Evolutionary conservation across 208 protist genomes (phyloP).

Genomic region (Sergeia podlipaevii): DNA sequence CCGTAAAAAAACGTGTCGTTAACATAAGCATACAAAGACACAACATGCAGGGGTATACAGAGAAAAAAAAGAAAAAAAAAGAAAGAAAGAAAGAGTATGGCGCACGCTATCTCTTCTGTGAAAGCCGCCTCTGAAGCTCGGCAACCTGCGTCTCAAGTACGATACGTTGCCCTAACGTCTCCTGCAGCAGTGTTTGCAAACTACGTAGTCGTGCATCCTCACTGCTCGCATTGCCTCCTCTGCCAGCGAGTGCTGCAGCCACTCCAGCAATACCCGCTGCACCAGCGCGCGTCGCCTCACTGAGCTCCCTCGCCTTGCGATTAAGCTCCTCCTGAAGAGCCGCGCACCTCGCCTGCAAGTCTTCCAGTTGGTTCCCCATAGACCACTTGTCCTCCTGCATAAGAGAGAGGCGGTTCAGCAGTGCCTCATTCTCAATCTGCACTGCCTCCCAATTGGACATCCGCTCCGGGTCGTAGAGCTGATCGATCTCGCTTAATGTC

Average conservation of each 20-base stretch:
- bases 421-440: constrained; percentile 57
- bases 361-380: constrained; percentile 34
- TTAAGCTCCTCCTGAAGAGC: constrained; percentile 24
- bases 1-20: constrained; percentile 6
- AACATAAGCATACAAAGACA: not conserved
- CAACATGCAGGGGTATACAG: too few species aligned
- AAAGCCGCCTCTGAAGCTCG: constrained; percentile 13
- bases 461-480: constrained; percentile 36
- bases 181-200: constrained; percentile 64
- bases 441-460: constrained; percentile 47
- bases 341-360: constrained; percentile 28
- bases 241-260: not conserved
- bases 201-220: constrained; percentile 31
- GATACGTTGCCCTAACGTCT: constrained; percentile 58
- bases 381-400: constrained; percentile 65
- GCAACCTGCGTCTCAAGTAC: constrained; percentile 37
- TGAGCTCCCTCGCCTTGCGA: constrained; percentile 31
- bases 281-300: constrained; percentile 13
- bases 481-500: constrained; percentile 29
- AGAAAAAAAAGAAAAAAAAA: constrained; percentile 7
- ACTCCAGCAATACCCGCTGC: constrained; percentile 7
- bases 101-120: not conserved
- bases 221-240: constrained; percentile 4
- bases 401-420: constrained; percentile 33
- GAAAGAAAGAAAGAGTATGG: constrained; percentile 6